These are phyloP conservation scores for Tripidium arundinaceum DNA, from an alignment of 202 grass and related monocot genomes.

Conservation along the genomic window DNA sequence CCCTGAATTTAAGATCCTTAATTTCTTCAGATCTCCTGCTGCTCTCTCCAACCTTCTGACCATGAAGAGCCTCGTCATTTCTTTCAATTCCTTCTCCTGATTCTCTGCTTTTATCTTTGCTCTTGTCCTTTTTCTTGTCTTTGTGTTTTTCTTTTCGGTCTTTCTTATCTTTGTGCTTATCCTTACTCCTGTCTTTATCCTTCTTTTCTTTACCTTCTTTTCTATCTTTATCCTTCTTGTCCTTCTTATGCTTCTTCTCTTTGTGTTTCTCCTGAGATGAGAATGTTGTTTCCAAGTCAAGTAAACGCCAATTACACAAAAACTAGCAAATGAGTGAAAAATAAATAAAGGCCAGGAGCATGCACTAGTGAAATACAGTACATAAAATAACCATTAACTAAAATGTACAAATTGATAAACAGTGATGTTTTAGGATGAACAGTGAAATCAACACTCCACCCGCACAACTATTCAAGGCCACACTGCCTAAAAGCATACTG, in stretches of 20 bases:
- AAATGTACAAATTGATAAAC: neutral
- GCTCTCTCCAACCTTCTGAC: slow-evolving; percentile 41
- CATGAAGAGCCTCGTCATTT: slow-evolving; percentile 27
- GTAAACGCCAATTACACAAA: neutral
- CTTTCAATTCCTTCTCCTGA: slow-evolving; percentile 38
- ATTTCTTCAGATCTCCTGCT: slow-evolving; percentile 42
- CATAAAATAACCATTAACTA: neutral
- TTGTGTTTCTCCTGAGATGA: slow-evolving; percentile 61
- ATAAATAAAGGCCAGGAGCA: neutral
- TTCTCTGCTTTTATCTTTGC: slow-evolving; percentile 60
- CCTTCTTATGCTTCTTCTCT: slow-evolving; percentile 74
- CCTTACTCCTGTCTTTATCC: slow-evolving; percentile 59
- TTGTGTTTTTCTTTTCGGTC: slow-evolving; percentile 64
- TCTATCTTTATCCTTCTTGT: slow-evolving; percentile 58
- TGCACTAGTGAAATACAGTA: neutral
- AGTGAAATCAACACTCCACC: neutral
- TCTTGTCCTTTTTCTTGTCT: slow-evolving; percentile 66
- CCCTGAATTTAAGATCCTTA: slow-evolving; percentile 45
- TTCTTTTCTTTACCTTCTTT: slow-evolving; percentile 70
- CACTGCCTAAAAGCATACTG: slow-evolving; percentile 3
- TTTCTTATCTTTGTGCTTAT: slow-evolving; percentile 73
- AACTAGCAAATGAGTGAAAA: neutral
- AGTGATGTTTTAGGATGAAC: neutral
- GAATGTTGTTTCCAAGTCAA: neutral
- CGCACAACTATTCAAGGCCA: neutral